These are phyloP conservation scores for Capsicum pubescens DNA, from an alignment of 257 asterid species.

Conservation along the genomic window DNA sequence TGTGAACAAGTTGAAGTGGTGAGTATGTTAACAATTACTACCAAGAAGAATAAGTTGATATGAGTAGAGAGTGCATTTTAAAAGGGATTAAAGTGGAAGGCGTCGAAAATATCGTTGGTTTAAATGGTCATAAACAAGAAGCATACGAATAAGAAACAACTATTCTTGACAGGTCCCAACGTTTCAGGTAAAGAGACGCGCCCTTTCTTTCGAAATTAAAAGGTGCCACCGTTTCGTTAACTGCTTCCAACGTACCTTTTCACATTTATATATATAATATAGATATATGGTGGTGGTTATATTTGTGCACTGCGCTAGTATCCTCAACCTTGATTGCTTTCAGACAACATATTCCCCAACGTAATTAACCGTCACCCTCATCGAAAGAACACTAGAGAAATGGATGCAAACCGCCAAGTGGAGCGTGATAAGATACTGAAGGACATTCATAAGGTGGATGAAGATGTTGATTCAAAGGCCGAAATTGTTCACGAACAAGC, in stretches of 20 bases:
- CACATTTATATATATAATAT: too few relatives aligned
- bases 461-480: conserved; percentile 13
- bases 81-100: too few relatives aligned
- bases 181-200: neutral
- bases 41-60: too few relatives aligned
- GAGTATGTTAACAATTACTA: neutral
- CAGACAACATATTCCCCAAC: neutral
- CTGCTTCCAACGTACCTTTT: neutral
- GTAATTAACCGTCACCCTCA: neutral
- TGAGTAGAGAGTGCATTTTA: neutral
- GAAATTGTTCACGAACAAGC: neutral
- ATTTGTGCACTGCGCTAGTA: neutral
- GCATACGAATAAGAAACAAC: too few relatives aligned
- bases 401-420: neutral
- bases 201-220: neutral
- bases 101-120: too few relatives aligned
- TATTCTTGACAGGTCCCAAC: neutral
- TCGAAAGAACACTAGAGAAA: neutral
- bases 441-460: neutral
- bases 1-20: too few relatives aligned
- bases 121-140: too few relatives aligned
- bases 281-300: neutral
- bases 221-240: conserved; percentile 21
- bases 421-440: neutral
- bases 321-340: neutral